Evolutionary conservation across 2,329 filamentous ascomycete genomes (phyloP).

Genomic region (Cercospora beticola): DNA sequence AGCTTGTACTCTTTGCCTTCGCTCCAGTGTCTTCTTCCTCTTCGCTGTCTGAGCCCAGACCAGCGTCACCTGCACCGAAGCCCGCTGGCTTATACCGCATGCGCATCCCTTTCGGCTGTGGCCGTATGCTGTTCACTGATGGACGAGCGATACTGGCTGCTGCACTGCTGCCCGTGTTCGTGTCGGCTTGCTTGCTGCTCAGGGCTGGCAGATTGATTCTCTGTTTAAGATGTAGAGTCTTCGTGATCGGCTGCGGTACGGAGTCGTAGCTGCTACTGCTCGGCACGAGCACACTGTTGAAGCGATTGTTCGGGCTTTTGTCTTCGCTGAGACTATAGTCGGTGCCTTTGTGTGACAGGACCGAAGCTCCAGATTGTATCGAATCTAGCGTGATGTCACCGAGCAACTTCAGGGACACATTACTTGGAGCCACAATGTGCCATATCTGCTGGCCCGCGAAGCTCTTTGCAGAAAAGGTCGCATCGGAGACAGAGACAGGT

Average conservation of each 20-base stretch:
- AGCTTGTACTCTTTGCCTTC: constrained; percentile 14
- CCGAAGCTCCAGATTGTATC: constrained; percentile 52
- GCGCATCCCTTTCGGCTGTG: constrained; percentile 67
- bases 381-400: constrained; percentile 64
- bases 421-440: constrained; percentile 74
- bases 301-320: constrained; percentile 16
- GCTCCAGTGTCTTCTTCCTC: constrained; percentile 45
- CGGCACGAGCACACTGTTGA: constrained; percentile 29
- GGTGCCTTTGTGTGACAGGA: constrained; percentile 63
- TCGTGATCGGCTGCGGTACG: constrained; percentile 52
- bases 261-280: constrained; percentile 33
- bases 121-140: constrained; percentile 55
- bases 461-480: constrained; percentile 51
- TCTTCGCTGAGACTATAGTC: constrained; percentile 51
- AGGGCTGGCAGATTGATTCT: constrained; percentile 56
- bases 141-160: constrained; percentile 48
- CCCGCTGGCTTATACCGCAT: constrained; percentile 69
- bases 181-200: constrained; percentile 44
- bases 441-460: constrained; percentile 72
- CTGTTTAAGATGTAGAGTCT: constrained; percentile 65
- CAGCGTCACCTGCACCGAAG: constrained; percentile 47
- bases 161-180: constrained; percentile 41
- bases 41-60: constrained; percentile 41
- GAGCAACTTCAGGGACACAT: constrained; percentile 66
- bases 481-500: constrained; percentile 49